A percentile compares a stretch with the other conserved stretches of the same genome.
Conservation (phyloP, 805 yeast species). For the Kazachstania bromeliacearum region DNA sequence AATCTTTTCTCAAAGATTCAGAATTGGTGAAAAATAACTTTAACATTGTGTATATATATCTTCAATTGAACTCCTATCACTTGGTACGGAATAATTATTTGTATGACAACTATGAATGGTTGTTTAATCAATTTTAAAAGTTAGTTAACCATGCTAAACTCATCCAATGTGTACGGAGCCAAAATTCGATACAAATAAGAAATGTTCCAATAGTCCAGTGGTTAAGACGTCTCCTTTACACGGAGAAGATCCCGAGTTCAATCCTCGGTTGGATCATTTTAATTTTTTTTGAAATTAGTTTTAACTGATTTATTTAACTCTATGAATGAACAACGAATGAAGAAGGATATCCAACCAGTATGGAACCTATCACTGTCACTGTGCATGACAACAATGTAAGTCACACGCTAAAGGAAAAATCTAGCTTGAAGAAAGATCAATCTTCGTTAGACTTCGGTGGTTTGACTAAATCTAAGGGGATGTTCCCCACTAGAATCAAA, state of each 20-base stretch:
- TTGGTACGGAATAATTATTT: no score
- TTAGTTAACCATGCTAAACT: no score
- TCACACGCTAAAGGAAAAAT: not conserved
- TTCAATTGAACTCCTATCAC: no score
- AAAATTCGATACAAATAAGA: not conserved
- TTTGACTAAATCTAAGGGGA: slow-evolving; percentile 1
- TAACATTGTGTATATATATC: no score
- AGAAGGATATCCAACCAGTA: not conserved
- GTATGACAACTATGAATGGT: no score
- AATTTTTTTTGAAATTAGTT: slow-evolving; percentile 3
- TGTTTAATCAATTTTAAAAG: no score
- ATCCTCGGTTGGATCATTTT: slow-evolving; percentile 31
- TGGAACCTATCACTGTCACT: slow-evolving; percentile 11
- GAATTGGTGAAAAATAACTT: no score
- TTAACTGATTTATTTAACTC: not conserved
- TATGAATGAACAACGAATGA: not conserved
- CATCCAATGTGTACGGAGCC: no score
- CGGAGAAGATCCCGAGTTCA: slow-evolving; percentile 36
- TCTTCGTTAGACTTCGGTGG: not conserved
- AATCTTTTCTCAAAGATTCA: no score
- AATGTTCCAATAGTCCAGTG: slow-evolving; percentile 31
- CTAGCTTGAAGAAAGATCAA: not conserved
- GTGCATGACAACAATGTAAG: slow-evolving; percentile 19
- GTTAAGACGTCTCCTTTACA: slow-evolving; percentile 35
- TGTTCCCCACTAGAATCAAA: slow-evolving; percentile 24